Evolutionary conservation across 148 eudicot species (phyloP).

Genomic region (Camellia granthamiana): DNA sequence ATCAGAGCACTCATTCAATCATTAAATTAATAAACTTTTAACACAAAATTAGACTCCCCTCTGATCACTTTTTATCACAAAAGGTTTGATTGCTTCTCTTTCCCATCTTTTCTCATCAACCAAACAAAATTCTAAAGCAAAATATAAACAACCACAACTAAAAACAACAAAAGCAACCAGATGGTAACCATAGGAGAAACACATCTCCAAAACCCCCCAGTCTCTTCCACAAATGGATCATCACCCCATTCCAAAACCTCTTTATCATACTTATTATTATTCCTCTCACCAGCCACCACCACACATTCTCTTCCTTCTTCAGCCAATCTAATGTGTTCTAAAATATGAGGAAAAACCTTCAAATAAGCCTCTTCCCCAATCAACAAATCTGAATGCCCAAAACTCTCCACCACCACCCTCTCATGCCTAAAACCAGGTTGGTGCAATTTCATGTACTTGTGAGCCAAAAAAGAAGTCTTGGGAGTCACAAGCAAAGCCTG

Average conservation of each 20-base stretch:
- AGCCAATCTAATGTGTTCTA: constrained; percentile 26
- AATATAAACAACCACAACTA: background rate
- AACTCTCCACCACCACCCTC: constrained; percentile 35
- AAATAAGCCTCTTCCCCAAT: constrained; percentile 32
- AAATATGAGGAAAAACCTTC: constrained; percentile 33
- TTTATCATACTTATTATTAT: background rate
- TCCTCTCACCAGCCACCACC: background rate
- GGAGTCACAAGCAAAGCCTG: constrained; percentile 38
- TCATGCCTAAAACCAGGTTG: constrained; percentile 38
- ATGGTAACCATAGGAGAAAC: constrained; percentile 13
- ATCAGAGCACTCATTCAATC: too few relatives aligned
- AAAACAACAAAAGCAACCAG: constrained; percentile 12
- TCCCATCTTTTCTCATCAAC: background rate
- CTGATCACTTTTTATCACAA: too few relatives aligned
- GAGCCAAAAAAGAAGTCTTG: constrained; percentile 38
- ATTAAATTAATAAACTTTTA: too few relatives aligned
- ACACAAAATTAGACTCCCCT: too few relatives aligned
- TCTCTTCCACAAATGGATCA: constrained; percentile 26
- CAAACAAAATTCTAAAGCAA: background rate
- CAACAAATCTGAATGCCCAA: constrained; percentile 41
- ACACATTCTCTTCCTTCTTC: constrained; percentile 21
- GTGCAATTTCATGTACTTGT: constrained; percentile 42
- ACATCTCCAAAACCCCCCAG: constrained; percentile 9
- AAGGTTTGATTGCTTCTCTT: background rate
- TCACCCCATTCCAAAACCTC: constrained; percentile 28